These are phyloP conservation scores for Plenodomus biglobosus DNA, from an alignment of 2,329 filamentous ascomycete species.

Conservation along the genomic window DNA sequence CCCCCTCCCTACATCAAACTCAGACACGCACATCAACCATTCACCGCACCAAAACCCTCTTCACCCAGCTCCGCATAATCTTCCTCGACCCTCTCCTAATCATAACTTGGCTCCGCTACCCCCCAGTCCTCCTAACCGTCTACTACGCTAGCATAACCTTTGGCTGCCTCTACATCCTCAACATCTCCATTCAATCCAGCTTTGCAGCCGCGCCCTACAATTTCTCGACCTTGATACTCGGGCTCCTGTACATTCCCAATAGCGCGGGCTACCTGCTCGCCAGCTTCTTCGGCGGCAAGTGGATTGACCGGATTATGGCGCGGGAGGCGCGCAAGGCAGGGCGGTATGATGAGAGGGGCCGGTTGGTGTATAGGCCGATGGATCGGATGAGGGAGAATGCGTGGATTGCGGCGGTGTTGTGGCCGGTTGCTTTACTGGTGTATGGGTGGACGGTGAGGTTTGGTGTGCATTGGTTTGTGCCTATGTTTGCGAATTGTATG, in stretches of 20 bases:
- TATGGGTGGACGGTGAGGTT: conserved; percentile 43
- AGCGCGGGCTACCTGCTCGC: conserved; percentile 42
- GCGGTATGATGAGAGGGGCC: conserved; percentile 40
- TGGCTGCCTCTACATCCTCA: conserved; percentile 44
- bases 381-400: conserved; percentile 48
- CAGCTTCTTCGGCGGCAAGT: conserved; percentile 42
- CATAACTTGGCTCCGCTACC: conserved; percentile 43
- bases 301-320: conserved; percentile 46
- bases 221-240: conserved; percentile 42
- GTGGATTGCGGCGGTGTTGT: conserved; percentile 42
- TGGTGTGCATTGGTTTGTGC: conserved; percentile 38
- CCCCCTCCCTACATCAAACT: conserved; percentile 19
- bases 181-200: conserved; percentile 43
- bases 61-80: conserved; percentile 36
- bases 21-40: conserved; percentile 41
- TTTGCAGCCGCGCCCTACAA: conserved; percentile 39
- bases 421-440: conserved; percentile 41
- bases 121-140: conserved; percentile 43
- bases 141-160: conserved; percentile 47
- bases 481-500: conserved; percentile 41
- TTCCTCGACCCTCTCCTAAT: conserved; percentile 46
- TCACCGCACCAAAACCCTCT: conserved; percentile 32
- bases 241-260: conserved; percentile 44
- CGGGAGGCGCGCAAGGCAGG: conserved; percentile 43
- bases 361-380: conserved; percentile 40